Conservation (phyloP, 352 stramenopile species). For the Phytophthora chlamydospora region DNA sequence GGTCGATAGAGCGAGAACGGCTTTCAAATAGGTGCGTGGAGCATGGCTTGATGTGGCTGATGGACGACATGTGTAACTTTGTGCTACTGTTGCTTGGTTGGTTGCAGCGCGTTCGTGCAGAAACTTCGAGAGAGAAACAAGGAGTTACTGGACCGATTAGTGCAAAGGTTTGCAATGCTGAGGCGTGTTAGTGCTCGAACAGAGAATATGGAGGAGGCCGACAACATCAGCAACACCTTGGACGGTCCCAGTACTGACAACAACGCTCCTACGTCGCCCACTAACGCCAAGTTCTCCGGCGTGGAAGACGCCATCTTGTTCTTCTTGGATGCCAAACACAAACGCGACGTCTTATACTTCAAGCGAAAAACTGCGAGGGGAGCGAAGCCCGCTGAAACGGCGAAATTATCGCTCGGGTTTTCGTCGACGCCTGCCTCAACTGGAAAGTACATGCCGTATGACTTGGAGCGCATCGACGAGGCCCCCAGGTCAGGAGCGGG, state of each 20-base stretch:
- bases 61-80: background rate
- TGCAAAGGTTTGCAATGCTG: slow-evolving; percentile 34
- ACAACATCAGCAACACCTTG: background rate
- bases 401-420: slow-evolving; percentile 38
- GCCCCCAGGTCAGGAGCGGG: slow-evolving; percentile 32
- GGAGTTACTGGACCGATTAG: slow-evolving; percentile 44
- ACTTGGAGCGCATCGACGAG: slow-evolving; percentile 51
- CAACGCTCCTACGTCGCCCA: background rate
- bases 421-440: slow-evolving; percentile 17
- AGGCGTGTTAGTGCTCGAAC: slow-evolving; percentile 16
- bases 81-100: slow-evolving; percentile 4
- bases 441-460: slow-evolving; percentile 63
- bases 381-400: slow-evolving; percentile 9
- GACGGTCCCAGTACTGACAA: slow-evolving; percentile 3
- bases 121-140: slow-evolving; percentile 46
- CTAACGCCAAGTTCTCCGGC: slow-evolving; percentile 23
- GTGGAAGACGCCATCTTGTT: slow-evolving; percentile 78
- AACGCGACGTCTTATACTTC: slow-evolving; percentile 76
- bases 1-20: slow-evolving; percentile 14
- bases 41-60: background rate
- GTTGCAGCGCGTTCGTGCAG: slow-evolving; percentile 28
- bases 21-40: slow-evolving; percentile 30
- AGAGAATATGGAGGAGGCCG: background rate
- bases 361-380: slow-evolving; percentile 30
- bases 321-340: slow-evolving; percentile 74